Evolutionary conservation across 2,329 filamentous ascomycete genomes (phyloP).

Genomic region (Paracamarosporium sp.): DNA sequence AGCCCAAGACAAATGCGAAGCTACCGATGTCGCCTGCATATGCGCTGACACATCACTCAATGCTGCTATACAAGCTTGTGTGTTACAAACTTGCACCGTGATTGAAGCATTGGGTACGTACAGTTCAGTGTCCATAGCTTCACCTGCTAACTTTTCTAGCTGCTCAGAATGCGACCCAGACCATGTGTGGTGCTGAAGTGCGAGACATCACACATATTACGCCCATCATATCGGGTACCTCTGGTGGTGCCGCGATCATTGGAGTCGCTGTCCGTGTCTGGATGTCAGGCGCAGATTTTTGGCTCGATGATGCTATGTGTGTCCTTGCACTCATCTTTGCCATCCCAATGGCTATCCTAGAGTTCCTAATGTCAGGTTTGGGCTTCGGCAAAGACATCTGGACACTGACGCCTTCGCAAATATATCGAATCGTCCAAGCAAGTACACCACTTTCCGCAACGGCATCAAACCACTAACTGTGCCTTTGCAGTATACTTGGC

Average conservation of each 20-base stretch:
- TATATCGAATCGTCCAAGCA: conserved; percentile 49
- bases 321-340: conserved; percentile 15
- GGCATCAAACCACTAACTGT: background rate
- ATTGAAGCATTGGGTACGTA: conserved; percentile 20
- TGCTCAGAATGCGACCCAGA: conserved; percentile 47
- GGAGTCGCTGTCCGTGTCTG: conserved; percentile 37
- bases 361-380: conserved; percentile 12
- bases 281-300: conserved; percentile 15
- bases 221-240: conserved; percentile 26
- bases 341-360: conserved; percentile 18
- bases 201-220: conserved; percentile 40
- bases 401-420: conserved; percentile 49
- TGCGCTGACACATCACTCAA: conserved; percentile 13
- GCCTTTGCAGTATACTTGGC: conserved; percentile 16
- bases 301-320: conserved; percentile 21
- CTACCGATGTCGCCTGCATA: conserved; percentile 17
- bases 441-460: background rate
- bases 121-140: background rate
- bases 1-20: background rate
- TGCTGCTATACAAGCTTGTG: conserved; percentile 17
- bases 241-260: conserved; percentile 34
- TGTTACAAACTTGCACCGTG: conserved; percentile 16
- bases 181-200: conserved; percentile 43
- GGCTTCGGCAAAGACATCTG: conserved; percentile 60
- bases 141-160: conserved; percentile 22